A percentile compares a stretch with the other conserved stretches of the same genome.
Evolutionary conservation across 768 basidiomycete genomes (phyloP).

Genomic region (Galerina sulciceps): DNA sequence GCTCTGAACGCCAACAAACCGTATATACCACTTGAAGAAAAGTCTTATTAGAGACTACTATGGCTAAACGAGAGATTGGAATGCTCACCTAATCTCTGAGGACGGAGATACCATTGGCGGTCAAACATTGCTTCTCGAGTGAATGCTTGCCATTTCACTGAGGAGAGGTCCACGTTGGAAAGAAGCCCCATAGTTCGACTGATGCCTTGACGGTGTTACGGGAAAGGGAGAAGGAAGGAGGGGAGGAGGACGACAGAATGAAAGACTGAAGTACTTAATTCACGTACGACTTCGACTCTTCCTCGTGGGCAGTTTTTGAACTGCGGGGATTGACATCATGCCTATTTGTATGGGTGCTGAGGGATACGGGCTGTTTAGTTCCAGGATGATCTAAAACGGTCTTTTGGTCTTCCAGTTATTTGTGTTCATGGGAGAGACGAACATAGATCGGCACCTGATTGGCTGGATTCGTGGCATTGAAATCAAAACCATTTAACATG

Average conservation of each 20-base stretch:
- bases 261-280: background rate
- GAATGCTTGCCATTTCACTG: constrained; percentile 31
- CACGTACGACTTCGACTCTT: background rate
- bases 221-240: background rate
- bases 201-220: background rate
- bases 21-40: constrained; percentile 10
- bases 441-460: too few species aligned
- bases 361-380: background rate
- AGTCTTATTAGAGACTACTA: background rate
- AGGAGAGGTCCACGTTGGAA: background rate
- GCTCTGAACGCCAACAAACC: background rate
- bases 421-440: background rate
- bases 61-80: background rate
- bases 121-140: constrained; percentile 34
- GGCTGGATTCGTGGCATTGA: too few species aligned
- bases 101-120: constrained; percentile 35
- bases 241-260: background rate
- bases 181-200: background rate
- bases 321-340: background rate
- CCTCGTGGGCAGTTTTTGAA: background rate
- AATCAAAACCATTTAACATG: too few species aligned
- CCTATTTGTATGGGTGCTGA: background rate
- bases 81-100: constrained; percentile 34
- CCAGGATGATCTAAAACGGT: background rate
- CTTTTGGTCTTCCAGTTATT: constrained; percentile 4